Conservation (phyloP, 129 eudicot species). For the Tanacetum coccineum region DNA sequence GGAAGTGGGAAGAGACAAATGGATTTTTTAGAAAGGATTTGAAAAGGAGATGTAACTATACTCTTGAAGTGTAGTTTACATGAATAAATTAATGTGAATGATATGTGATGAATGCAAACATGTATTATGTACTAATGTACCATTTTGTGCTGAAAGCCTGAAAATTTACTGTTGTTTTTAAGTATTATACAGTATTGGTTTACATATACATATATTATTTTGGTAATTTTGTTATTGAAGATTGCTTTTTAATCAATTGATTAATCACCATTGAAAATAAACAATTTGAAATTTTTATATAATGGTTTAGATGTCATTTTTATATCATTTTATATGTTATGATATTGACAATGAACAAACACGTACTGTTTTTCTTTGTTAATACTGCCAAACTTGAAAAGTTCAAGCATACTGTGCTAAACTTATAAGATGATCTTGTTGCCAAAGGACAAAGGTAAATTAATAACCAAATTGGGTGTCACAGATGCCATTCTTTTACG, state of each 20-base stretch:
- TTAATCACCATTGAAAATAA: neutral
- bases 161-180: neutral
- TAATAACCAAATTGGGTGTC: too few species aligned
- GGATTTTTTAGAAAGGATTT: constrained; percentile 11
- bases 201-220: neutral
- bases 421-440: too few species aligned
- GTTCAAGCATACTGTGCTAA: too few species aligned
- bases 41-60: neutral
- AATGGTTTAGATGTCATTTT: too few species aligned
- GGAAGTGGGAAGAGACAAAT: constrained; percentile 23
- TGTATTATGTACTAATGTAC: neutral
- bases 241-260: neutral
- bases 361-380: too few species aligned
- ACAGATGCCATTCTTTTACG: too few species aligned
- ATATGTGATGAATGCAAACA: neutral
- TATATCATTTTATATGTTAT: too few species aligned
- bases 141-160: neutral
- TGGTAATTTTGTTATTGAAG: neutral
- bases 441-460: too few species aligned
- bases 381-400: too few species aligned
- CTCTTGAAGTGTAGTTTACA: neutral
- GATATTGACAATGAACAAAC: too few species aligned
- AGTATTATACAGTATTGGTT: neutral
- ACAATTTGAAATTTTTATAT: too few species aligned
- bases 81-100: neutral